A percentile compares a stretch with the other conserved stretches of the same genome.
phyloP scores from a whole-genome alignment of 1,284 basidiomycete species.

The Ceratobasidium sp. region DNA sequence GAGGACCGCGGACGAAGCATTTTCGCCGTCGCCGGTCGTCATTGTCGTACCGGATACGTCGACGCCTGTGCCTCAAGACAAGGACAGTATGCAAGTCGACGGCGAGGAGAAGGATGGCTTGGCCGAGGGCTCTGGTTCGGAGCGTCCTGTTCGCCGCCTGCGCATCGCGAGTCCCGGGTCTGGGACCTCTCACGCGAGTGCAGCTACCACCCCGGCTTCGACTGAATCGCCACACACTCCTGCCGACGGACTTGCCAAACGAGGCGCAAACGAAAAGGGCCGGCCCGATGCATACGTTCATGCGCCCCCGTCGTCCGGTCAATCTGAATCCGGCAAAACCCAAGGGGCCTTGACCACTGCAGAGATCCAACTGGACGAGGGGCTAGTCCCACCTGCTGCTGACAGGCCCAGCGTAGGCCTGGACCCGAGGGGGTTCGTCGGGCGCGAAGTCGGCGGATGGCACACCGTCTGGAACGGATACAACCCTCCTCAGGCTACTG shows the following conservation, averaged over 20 bases:
- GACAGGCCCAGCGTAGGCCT: constrained; percentile 25
- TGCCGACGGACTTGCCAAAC: background rate
- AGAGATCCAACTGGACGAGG: constrained; percentile 24
- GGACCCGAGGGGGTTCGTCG: constrained; percentile 28
- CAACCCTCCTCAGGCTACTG: background rate
- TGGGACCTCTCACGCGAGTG: background rate
- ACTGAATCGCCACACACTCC: constrained; percentile 25
- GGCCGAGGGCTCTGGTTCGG: background rate
- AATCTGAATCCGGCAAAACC: background rate
- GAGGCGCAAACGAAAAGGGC: background rate
- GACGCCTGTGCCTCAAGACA: background rate
- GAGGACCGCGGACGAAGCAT: constrained; percentile 25
- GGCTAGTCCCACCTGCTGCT: constrained; percentile 26
- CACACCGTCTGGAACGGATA: constrained; percentile 14
- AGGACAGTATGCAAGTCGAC: constrained; percentile 16
- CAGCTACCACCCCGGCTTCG: constrained; percentile 11
- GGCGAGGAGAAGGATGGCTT: background rate
- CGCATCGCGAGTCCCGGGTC: constrained; percentile 21
- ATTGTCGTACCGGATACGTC: background rate
- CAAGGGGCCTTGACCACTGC: background rate
- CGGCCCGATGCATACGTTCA: background rate
- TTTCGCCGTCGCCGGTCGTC: constrained; percentile 7
- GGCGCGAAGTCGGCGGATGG: constrained; percentile 30
- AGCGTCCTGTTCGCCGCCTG: constrained; percentile 18
- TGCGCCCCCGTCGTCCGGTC: background rate